A percentile compares a stretch with the other conserved stretches of the same genome.
Conservation (phyloP, 768 basidiomycete genomes). For the Suillus brevipes region DNA sequence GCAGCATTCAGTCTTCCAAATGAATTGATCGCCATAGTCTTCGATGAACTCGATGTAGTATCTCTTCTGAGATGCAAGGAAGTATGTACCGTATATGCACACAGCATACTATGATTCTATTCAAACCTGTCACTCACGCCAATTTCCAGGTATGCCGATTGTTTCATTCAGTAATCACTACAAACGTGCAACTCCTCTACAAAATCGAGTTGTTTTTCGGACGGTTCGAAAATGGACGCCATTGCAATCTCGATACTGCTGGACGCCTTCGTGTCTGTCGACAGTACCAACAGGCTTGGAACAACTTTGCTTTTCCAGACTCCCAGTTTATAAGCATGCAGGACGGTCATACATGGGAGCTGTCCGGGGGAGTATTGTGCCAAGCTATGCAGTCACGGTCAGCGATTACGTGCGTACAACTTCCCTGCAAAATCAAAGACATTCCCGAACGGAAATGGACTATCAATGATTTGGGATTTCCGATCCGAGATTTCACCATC, state of each 20-base stretch:
- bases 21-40: constrained; percentile 28
- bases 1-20: constrained; percentile 30
- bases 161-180: constrained; percentile 29
- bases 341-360: constrained; percentile 33
- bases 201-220: constrained; percentile 31
- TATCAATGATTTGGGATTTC: constrained; percentile 24
- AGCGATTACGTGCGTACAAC: constrained; percentile 22
- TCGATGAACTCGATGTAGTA: constrained; percentile 29
- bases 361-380: constrained; percentile 35
- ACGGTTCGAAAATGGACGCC: constrained; percentile 26
- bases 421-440: constrained; percentile 33
- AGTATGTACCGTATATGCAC: constrained; percentile 17
- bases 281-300: constrained; percentile 31
- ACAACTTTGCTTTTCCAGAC: constrained; percentile 23
- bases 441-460: constrained; percentile 30
- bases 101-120: not conserved
- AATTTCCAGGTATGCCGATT: constrained; percentile 29
- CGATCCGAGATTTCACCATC: constrained; percentile 37
- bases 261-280: constrained; percentile 28
- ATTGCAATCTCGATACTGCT: constrained; percentile 20
- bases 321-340: constrained; percentile 15
- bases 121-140: not conserved
- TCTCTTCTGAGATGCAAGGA: constrained; percentile 30
- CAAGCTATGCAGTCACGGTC: constrained; percentile 22
- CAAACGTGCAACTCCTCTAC: constrained; percentile 29